phyloP scores from a whole-genome alignment of 2,329 filamentous ascomycete species.

The Pochonia chlamydosporia region DNA sequence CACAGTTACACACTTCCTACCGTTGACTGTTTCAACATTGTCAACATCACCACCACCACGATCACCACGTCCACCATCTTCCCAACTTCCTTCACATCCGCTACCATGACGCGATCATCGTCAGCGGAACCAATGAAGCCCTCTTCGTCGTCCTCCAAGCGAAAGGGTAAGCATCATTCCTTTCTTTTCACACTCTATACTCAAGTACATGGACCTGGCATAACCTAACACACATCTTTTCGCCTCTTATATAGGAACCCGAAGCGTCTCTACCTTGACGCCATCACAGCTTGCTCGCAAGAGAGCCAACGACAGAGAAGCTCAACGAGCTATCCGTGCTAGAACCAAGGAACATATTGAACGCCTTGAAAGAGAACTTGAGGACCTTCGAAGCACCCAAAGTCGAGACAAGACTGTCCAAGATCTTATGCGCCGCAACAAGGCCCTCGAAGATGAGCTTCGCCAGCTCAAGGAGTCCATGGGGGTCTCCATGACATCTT shows the following conservation, averaged over 20 bases:
- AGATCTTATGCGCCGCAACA: constrained; percentile 46
- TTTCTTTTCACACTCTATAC: too few species aligned
- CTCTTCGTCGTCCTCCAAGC: constrained; percentile 26
- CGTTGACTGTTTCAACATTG: too few species aligned
- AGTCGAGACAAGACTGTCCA: constrained; percentile 45
- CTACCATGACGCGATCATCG: constrained; percentile 34
- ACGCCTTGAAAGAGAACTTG: constrained; percentile 65
- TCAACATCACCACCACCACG: constrained; percentile 4
- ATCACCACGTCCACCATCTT: too few species aligned
- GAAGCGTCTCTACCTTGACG: constrained; percentile 81
- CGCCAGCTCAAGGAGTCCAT: constrained; percentile 38
- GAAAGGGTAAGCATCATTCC: constrained; percentile 33
- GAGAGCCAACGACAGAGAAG: constrained; percentile 85
- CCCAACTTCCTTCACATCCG: too few species aligned
- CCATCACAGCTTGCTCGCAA: constrained; percentile 86
- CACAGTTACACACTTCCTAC: too few species aligned
- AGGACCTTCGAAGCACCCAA: constrained; percentile 55
- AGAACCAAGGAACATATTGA: constrained; percentile 85
- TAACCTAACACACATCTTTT: not conserved
- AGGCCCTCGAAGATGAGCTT: constrained; percentile 48
- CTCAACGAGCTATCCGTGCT: constrained; percentile 80
- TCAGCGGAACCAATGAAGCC: constrained; percentile 37
- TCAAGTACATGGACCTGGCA: too few species aligned
- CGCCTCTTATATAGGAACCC: constrained; percentile 39
- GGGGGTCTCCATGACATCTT: constrained; percentile 34